phyloP scores from a whole-genome alignment of 2,329 filamentous ascomycete genomes.

The Microsporum ferrugineum region DNA sequence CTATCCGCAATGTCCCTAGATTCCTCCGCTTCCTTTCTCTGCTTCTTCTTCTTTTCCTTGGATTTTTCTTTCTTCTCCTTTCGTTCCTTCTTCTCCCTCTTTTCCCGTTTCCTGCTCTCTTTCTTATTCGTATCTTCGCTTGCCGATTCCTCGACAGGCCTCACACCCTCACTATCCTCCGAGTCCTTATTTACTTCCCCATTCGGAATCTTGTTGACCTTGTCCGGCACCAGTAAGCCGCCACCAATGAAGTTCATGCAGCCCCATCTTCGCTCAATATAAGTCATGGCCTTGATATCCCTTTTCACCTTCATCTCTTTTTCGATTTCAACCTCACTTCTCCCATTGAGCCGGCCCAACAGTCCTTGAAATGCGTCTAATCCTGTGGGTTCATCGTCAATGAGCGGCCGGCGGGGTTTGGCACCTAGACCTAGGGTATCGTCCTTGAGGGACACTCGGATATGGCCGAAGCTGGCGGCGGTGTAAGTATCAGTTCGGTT shows the following conservation, averaged over 20 bases:
- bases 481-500: conserved; percentile 66
- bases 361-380: conserved; percentile 78
- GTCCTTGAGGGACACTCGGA: conserved; percentile 75
- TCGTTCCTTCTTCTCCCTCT: conserved; percentile 24
- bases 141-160: conserved; percentile 13
- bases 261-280: conserved; percentile 65
- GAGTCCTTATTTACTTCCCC: neutral
- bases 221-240: conserved; percentile 57
- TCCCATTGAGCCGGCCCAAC: conserved; percentile 80
- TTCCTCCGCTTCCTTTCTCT: conserved; percentile 15
- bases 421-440: conserved; percentile 85
- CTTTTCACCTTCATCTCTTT: conserved; percentile 57
- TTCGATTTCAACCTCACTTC: conserved; percentile 59
- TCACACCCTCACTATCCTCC: neutral
- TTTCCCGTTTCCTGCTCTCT: conserved; percentile 16
- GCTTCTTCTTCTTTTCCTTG: conserved; percentile 18
- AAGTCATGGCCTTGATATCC: conserved; percentile 60
- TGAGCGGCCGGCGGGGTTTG: conserved; percentile 54
- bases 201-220: conserved; percentile 30
- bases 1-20: conserved; percentile 17
- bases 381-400: conserved; percentile 64
- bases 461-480: conserved; percentile 70
- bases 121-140: conserved; percentile 24
- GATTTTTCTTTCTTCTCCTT: conserved; percentile 25
- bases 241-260: conserved; percentile 76